Percentiles rank a stretch among this genome's conserved stretches.
phyloP scores from a whole-genome alignment of 1,284 basidiomycete species.

The Moesziomyces sp. region DNA sequence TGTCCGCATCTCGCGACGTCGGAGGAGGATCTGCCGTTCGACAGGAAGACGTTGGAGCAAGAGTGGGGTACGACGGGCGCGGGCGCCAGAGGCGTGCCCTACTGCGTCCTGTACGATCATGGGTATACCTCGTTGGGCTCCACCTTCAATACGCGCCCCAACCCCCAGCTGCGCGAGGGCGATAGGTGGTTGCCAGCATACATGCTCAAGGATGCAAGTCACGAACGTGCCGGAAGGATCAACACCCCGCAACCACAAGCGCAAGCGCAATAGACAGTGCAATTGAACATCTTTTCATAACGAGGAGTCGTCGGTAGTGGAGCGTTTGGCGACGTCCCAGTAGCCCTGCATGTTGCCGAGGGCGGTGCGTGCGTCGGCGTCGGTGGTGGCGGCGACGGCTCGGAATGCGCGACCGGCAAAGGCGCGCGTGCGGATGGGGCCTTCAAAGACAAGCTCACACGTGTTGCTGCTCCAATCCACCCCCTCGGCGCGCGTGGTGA shows the following conservation, averaged over 20 bases:
- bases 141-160: conserved; percentile 91
- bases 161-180: conserved; percentile 77
- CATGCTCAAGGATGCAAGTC: conserved; percentile 78
- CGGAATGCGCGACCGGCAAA: conserved; percentile 72
- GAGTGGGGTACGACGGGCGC: conserved; percentile 34
- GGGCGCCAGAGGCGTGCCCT: conserved; percentile 69
- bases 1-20: conserved; percentile 74
- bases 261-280: neutral
- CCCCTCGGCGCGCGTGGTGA: conserved; percentile 41
- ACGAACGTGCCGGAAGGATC: conserved; percentile 76
- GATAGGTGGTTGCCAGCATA: conserved; percentile 77
- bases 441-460: conserved; percentile 93
- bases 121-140: conserved; percentile 97
- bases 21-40: conserved; percentile 56
- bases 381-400: conserved; percentile 77
- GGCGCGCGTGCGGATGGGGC: conserved; percentile 80
- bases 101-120: conserved; percentile 88
- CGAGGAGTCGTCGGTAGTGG: neutral
- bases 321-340: conserved; percentile 87
- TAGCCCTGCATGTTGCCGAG: conserved; percentile 84
- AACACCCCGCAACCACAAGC: conserved; percentile 16
- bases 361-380: conserved; percentile 83
- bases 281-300: too few relatives aligned
- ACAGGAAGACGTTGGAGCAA: neutral
- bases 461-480: conserved; percentile 80